Conservation (phyloP, 345 rosid species). For the Brassica cretica region DNA sequence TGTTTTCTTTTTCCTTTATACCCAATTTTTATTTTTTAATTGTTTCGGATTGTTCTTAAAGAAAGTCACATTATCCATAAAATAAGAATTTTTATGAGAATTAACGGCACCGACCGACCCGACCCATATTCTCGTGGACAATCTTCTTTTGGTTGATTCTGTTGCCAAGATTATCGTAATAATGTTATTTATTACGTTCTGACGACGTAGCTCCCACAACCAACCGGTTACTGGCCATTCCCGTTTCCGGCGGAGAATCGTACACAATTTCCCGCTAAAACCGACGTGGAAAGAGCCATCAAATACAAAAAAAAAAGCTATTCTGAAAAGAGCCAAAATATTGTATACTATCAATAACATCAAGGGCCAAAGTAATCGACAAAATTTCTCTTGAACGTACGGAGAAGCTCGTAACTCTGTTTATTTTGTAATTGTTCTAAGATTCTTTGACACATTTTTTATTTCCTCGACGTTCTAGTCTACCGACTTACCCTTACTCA, state of each 20-base stretch:
- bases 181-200: conserved; percentile 13
- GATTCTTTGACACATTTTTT: conserved; percentile 4
- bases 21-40: neutral
- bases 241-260: conserved; percentile 21
- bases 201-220: conserved; percentile 38
- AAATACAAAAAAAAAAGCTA: neutral
- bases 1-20: conserved; percentile 4
- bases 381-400: neutral
- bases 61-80: conserved; percentile 31
- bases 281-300: conserved; percentile 19
- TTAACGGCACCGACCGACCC: conserved; percentile 29
- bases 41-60: conserved; percentile 24
- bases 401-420: conserved; percentile 9
- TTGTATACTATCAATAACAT: neutral
- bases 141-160: neutral
- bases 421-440: conserved; percentile 6
- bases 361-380: neutral
- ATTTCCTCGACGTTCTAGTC: neutral
- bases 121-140: neutral
- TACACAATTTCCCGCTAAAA: conserved; percentile 48
- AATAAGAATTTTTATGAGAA: conserved; percentile 9
- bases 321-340: neutral
- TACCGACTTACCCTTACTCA: neutral
- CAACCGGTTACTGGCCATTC: conserved; percentile 31
- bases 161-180: neutral